Evolutionary conservation across 1,139 yeast genomes (phyloP), one percentile per base, ranked within the genome.

Genomic region (Geotrichum reessii): DNA sequence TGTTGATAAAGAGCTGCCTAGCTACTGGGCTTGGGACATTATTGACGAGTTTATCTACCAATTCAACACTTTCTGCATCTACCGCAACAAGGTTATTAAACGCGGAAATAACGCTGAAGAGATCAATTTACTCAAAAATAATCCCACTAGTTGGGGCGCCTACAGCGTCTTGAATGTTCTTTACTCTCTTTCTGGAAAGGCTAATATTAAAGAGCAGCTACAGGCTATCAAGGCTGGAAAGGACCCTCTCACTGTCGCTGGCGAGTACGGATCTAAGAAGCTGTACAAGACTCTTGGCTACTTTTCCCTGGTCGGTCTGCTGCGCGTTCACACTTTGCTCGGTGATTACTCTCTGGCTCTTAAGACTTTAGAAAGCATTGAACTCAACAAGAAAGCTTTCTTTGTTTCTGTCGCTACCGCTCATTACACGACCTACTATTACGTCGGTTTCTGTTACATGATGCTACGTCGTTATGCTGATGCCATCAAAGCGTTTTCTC

Each of bases 1-100:
- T 33, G 75, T 73, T 22, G 74, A 74, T 53, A 71, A 77, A 57
- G 81, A 78, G 64, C 66, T 78, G 53, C 81, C 82, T 54, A 73
- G 71, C 61, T 72, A 75, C 65, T 78, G 81, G 81, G 71, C 77
- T 37, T 78, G 81, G 81, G 81, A 78, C 59, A 77, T 78, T 61
- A 73, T 78, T 63, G 82, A 78, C 62, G 82, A 78, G 68, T 78
- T 78, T 67, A 77, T 78, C 64, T 78, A 78, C 65, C 82, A 78
- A 67, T 78, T 76, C 71, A 77, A 77, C 66, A 70, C 74, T 63
- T 78, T 77, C 62, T 72, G 78, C 57, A 68, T 74, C 56, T 77
- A 73, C 70, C 73, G 78, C 61, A 69, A 75, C 53, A 74, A 77
- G 56, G 69, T 70, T 57, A 68, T 73, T 56, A 67, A 71, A 61